Base-by-base conservation (phyloP, 2,329 filamentous ascomycete genomes). In the Plenodomus biglobosus region DNA sequence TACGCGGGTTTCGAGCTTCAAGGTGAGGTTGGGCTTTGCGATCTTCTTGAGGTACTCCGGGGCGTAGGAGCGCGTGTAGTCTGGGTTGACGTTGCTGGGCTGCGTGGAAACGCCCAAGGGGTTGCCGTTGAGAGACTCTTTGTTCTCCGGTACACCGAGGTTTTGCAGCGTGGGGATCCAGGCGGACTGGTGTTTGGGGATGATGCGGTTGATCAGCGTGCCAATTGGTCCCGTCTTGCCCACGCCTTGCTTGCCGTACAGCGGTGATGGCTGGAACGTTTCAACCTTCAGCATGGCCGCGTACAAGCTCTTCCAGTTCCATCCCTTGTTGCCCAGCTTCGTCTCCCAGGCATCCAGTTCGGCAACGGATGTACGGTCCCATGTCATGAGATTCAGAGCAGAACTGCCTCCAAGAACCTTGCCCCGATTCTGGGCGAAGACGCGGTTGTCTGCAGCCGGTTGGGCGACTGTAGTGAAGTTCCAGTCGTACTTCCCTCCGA, bases 21-120 rank as follows among this genome's bases (percentile, higher is more conserved):
- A 40, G n/a, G 64, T 46, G 30, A 82, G 68, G 39, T 81, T 82
- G 1, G 65, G 19, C 0, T 70, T 66, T 0, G 71, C 69, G n/a
- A 73, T 58, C 3, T 73, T 65, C 3, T 73, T 65, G 0, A 76
- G 63, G 48, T 80, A 81, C 2, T 71, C 71, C 37, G 73, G 76
- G 19, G 71, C 69, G 60, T 80, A 82, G 2, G 77, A 80, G 27
- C 80, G 71, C 17, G 68, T 75, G 53, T 77, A 80, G 35, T 75
- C 72, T 3, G 69, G 71, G 8, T 73, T 71, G 32, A 83, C 74
- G 47, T 75, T 79, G 52, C 73, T 78, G 8, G 80, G 72, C 48
- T 79, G 77, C 27, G 73, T 75, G 65, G 76, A 77, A 6, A 77
- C 77, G 6, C 81, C 81, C 3, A 80, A 61, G 13, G 75, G 76